Evolutionary conservation across 306 rosid species (phyloP).

Genomic region (Malus sylvestris): DNA sequence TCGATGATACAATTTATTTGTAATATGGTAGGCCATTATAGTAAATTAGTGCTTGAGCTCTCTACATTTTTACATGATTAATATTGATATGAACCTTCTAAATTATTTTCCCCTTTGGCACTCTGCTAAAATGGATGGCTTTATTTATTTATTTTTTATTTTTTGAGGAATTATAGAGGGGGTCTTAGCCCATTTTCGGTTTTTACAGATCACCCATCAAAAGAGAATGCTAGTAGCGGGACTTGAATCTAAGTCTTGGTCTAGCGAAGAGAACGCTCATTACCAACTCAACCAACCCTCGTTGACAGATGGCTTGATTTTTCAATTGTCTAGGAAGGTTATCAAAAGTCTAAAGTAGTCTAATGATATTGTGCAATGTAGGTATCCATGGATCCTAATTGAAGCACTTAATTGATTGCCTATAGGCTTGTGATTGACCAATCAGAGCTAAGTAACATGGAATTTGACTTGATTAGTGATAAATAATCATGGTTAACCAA

Average conservation of each 20-base stretch:
- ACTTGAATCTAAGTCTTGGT: too few relatives aligned
- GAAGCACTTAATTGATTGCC: slow-evolving; percentile 27
- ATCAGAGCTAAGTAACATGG: slow-evolving; percentile 36
- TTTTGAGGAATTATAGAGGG: too few relatives aligned
- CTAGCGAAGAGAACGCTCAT: too few relatives aligned
- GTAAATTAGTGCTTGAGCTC: background rate
- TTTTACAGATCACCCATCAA: too few relatives aligned
- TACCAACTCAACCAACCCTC: too few relatives aligned
- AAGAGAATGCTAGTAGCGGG: too few relatives aligned
- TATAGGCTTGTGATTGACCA: slow-evolving; percentile 33
- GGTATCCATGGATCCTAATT: slow-evolving; percentile 29
- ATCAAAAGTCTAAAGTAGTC: background rate
- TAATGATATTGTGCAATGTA: slow-evolving; percentile 11
- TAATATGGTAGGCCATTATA: too few relatives aligned
- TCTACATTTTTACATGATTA: background rate
- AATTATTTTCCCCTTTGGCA: background rate
- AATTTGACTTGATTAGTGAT: slow-evolving; percentile 35
- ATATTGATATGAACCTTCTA: background rate
- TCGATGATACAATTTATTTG: background rate
- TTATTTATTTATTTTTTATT: background rate
- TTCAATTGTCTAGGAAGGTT: background rate
- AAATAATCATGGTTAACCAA: slow-evolving; percentile 32
- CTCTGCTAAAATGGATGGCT: background rate
- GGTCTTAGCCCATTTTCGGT: too few relatives aligned
- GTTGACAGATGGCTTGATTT: background rate